Conservation (phyloP, 306 rosid genomes). For the Quercus bicolor region DNA sequence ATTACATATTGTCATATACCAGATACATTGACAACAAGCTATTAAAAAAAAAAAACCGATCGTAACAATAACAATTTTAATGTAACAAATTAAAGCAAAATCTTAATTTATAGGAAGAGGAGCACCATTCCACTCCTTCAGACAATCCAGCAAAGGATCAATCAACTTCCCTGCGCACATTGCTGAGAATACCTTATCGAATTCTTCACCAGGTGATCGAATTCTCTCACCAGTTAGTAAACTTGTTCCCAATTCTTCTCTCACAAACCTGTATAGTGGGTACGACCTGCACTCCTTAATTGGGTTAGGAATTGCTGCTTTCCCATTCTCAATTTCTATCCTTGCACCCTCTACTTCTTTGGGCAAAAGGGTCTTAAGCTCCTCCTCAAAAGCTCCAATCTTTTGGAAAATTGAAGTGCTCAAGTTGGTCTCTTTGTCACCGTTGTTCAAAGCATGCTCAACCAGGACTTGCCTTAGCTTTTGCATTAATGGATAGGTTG, state of each 20-base stretch:
- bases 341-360: constrained; percentile 68
- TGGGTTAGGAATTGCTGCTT: constrained; percentile 42
- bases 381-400: constrained; percentile 74
- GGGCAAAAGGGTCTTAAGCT: constrained; percentile 58
- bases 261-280: constrained; percentile 71
- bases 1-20: background rate
- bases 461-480: constrained; percentile 72
- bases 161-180: constrained; percentile 63
- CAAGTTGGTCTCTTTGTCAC: constrained; percentile 47
- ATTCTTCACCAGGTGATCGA: constrained; percentile 82
- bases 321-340: constrained; percentile 59
- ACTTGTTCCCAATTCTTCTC: constrained; percentile 61
- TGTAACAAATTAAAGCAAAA: background rate
- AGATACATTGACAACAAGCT: constrained; percentile 4
- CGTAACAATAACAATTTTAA: background rate
- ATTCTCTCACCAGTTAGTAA: constrained; percentile 76
- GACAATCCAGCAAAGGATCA: constrained; percentile 71
- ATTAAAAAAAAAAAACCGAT: background rate
- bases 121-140: constrained; percentile 88
- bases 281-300: constrained; percentile 80
- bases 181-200: constrained; percentile 75
- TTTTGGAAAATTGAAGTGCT: constrained; percentile 71
- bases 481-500: constrained; percentile 74
- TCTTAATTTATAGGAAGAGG: constrained; percentile 69
- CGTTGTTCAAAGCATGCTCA: constrained; percentile 73